phyloP scores from a whole-genome alignment of 106 monocot species.

The Xerophyta viscosa region DNA sequence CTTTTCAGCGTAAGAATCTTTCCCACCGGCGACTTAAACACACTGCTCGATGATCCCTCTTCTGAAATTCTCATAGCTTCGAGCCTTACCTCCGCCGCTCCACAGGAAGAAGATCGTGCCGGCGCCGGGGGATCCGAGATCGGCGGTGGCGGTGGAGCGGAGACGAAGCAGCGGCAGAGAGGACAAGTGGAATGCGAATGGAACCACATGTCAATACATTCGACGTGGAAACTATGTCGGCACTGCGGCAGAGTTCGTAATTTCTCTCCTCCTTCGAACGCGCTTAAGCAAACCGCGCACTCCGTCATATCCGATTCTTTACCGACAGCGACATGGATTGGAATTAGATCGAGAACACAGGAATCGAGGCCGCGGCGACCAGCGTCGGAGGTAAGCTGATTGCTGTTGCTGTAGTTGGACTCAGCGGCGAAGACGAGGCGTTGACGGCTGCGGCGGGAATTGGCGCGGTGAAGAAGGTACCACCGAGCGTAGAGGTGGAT shows the following conservation, averaged over 20 bases:
- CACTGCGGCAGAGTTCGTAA: conserved; percentile 31
- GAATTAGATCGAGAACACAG: conserved; percentile 23
- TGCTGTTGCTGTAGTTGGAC: background rate
- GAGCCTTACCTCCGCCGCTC: background rate
- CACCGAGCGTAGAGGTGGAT: conserved; percentile 31
- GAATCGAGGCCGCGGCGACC: conserved; percentile 22
- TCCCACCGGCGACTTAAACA: background rate
- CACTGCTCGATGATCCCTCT: background rate
- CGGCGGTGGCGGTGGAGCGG: background rate
- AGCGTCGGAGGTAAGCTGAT: background rate
- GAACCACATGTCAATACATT: conserved; percentile 53
- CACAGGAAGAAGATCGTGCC: too few species aligned
- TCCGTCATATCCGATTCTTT: conserved; percentile 3
- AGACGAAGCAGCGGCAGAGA: conserved; percentile 36
- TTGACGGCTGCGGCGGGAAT: conserved; percentile 11
- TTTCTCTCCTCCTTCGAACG: conserved; percentile 40
- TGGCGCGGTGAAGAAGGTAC: conserved; percentile 13
- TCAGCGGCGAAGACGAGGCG: conserved; percentile 4
- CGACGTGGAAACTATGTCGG: conserved; percentile 34
- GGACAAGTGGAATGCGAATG: conserved; percentile 35
- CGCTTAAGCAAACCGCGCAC: conserved; percentile 41
- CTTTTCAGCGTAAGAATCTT: background rate
- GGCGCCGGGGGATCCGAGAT: background rate
- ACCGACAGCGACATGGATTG: conserved; percentile 12
- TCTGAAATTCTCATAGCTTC: background rate